These are phyloP conservation scores for Lagenidium sp. DNA, from an alignment of 352 stramenopile genomes.

Conservation along the genomic window DNA sequence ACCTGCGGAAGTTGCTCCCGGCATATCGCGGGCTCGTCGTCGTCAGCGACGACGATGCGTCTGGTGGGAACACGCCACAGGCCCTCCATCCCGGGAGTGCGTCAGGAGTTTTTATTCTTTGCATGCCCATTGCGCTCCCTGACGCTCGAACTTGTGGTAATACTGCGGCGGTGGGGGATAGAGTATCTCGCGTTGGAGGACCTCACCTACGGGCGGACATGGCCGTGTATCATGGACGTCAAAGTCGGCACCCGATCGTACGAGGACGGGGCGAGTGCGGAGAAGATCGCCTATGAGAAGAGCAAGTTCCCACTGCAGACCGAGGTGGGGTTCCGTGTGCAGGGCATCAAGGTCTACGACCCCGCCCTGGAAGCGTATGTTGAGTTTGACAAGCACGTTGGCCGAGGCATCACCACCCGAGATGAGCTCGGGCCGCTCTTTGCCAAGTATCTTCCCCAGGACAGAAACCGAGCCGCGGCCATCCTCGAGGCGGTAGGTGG, in stretches of 20 bases:
- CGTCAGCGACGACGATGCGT: constrained; percentile 14
- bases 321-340: constrained; percentile 89
- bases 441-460: constrained; percentile 62
- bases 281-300: constrained; percentile 88
- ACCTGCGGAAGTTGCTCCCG: constrained; percentile 40
- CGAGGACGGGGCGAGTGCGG: constrained; percentile 76
- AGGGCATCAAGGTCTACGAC: constrained; percentile 90
- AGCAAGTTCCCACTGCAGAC: constrained; percentile 92
- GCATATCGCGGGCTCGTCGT: constrained; percentile 48
- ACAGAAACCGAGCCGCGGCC: constrained; percentile 15
- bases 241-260: constrained; percentile 96
- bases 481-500: constrained; percentile 35
- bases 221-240: constrained; percentile 94
- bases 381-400: constrained; percentile 85
- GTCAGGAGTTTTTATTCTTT: no score
- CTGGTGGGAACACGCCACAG: constrained; percentile 1
- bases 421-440: constrained; percentile 65
- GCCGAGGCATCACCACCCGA: constrained; percentile 40
- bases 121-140: no score
- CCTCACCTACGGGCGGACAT: constrained; percentile 66
- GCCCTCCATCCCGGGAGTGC: constrained; percentile 25
- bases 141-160: no score
- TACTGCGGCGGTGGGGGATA: no score
- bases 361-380: constrained; percentile 39
- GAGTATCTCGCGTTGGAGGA: constrained; percentile 89